A percentile compares a stretch with the other conserved stretches of the same genome.
Conservation (phyloP, 176 grass and related monocot genomes). For the Oryza glaberrima region DNA sequence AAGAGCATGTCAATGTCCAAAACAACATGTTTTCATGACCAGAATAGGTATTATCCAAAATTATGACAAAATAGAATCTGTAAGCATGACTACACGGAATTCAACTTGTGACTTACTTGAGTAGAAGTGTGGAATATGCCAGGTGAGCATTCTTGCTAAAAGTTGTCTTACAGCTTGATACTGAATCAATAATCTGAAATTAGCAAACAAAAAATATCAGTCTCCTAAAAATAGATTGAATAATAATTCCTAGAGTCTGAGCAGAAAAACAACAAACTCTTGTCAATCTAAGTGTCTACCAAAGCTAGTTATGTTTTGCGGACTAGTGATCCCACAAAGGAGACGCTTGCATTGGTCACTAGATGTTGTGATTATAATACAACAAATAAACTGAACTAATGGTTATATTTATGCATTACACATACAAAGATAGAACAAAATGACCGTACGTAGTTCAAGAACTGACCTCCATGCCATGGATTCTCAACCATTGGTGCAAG, state of each 20-base stretch:
- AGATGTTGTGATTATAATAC: background rate
- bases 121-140: conserved; percentile 82
- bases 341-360: background rate
- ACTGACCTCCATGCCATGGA: conserved; percentile 75
- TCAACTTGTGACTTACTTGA: conserved; percentile 73
- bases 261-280: background rate
- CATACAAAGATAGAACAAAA: background rate
- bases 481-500: conserved; percentile 75
- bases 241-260: background rate
- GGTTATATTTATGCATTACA: background rate
- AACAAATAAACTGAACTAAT: background rate
- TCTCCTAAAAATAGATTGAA: background rate
- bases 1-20: background rate
- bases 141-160: conserved; percentile 95
- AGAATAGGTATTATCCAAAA: background rate
- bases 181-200: conserved; percentile 81
- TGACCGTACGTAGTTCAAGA: conserved; percentile 11
- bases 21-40: background rate
- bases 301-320: conserved; percentile 3
- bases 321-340: conserved; percentile 13
- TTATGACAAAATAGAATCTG: conserved; percentile 4
- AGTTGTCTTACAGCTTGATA: conserved; percentile 63
- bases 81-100: background rate
- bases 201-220: conserved; percentile 36
- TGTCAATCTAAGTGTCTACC: background rate